Base-by-base conservation (phyloP, 805 yeast genomes). In the Suhomyces sp. region DNA sequence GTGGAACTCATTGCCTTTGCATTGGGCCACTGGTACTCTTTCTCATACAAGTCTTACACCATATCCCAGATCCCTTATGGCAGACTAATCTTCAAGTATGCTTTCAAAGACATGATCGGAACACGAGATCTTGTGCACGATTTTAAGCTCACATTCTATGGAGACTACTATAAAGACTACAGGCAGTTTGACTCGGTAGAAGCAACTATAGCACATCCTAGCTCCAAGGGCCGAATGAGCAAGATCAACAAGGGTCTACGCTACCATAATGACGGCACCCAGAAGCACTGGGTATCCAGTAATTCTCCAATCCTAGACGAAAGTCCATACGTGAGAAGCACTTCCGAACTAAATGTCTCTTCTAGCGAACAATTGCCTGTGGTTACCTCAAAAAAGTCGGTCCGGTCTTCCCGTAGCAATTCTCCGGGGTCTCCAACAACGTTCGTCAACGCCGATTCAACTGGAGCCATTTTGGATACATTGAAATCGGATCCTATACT, bases 1-100 rank as follows among this genome's bases (percentile, higher is more conserved):
- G 71, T 88, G 19, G 99, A 94, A 63, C 78, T 94, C 76, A 77
- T 91, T 22, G 88, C 84, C 2, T 93, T 94, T 73, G 90, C 98
- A 0, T 69, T 87, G 23, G 86, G 94, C n/a, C 98, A 94, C 70
- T 85, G 91, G 86, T 65, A 77, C 46, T 90, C 98, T 0, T 94
- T 94, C 67, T 83, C 90, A 5, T 88, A 87, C 70, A 71, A 72
- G 2, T 94, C 90, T 41, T 94, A 87, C 65, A 81, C 85, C 2
- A 75, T 82, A 2, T 66, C 79, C 8, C 72, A 70, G 10, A 71
- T 87, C 48, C 91, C 94, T 0, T 86, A 85, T 31, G 86, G 90
- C 41, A 73, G 97, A 44, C 61, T 92, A 49, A 74, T 82, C 23
- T 76, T 85, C 9, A 60, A 56, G 44, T 77, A 80, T 54, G 97